phyloP scores from a whole-genome alignment of 208 protist genomes.

The Novymonas esmeraldas region DNA sequence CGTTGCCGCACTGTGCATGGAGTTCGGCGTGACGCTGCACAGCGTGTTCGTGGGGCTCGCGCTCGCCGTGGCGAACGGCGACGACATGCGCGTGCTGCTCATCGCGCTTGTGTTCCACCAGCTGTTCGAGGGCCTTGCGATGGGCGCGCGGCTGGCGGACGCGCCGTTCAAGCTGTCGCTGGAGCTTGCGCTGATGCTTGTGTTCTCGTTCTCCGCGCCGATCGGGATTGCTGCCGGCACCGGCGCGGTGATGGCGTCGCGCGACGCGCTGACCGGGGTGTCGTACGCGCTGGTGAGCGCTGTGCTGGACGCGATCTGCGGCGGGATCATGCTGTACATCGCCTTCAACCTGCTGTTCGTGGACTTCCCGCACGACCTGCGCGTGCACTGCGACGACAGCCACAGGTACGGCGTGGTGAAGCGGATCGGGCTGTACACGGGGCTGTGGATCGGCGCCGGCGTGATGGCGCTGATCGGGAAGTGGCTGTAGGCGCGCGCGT shows the following conservation, averaged over 20 bases:
- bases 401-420: slow-evolving; percentile 1
- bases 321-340: slow-evolving; percentile 76
- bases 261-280: slow-evolving; percentile 33
- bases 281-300: slow-evolving; percentile 43
- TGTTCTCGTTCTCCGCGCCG: slow-evolving; percentile 60
- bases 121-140: slow-evolving; percentile 73
- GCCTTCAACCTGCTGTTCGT: slow-evolving; percentile 62
- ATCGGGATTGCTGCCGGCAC: slow-evolving; percentile 39
- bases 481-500: slow-evolving; percentile 51
- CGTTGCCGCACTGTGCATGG: slow-evolving; percentile 64
- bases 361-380: slow-evolving; percentile 55
- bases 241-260: slow-evolving; percentile 30
- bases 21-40: slow-evolving; percentile 69
- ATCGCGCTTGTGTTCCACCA: slow-evolving; percentile 74
- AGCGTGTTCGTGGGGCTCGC: slow-evolving; percentile 74
- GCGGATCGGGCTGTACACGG: slow-evolving; percentile 29
- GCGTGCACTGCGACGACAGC: slow-evolving; percentile 23
- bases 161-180: slow-evolving; percentile 40
- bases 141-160: slow-evolving; percentile 67
- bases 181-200: slow-evolving; percentile 40
- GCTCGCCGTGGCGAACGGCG: slow-evolving; percentile 52
- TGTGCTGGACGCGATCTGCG: slow-evolving; percentile 60
- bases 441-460: slow-evolving; percentile 45
- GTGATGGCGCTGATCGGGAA: slow-evolving; percentile 55
- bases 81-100: slow-evolving; percentile 49